These are phyloP conservation scores for Boeremia lycopersici DNA, from an alignment of 2,329 filamentous ascomycete species.

Conservation along the genomic window DNA sequence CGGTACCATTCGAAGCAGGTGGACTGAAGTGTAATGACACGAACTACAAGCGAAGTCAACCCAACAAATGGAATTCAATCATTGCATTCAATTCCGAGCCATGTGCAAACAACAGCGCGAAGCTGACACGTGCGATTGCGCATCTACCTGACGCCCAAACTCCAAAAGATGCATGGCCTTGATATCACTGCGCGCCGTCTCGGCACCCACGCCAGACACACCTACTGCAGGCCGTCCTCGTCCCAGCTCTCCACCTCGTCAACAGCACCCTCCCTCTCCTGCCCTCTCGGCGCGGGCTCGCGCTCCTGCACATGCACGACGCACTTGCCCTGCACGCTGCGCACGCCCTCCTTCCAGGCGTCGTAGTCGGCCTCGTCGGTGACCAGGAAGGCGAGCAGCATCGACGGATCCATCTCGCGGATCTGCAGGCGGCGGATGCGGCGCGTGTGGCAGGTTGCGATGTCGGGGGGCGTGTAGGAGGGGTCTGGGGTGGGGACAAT, in stretches of 20 bases:
- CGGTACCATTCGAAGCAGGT: background rate
- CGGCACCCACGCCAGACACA: too few relatives aligned
- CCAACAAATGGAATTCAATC: background rate
- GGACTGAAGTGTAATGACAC: background rate
- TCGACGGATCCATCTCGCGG: conserved; percentile 95
- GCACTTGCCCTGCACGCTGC: conserved; percentile 73
- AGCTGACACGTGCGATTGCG: conserved; percentile 4
- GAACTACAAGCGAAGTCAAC: background rate
- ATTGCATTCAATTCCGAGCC: too few relatives aligned
- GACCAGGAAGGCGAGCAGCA: conserved; percentile 94
- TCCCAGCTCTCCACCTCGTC: conserved; percentile 91
- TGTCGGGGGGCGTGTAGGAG: conserved; percentile 71
- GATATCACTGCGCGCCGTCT: conserved; percentile 11
- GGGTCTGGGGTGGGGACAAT: conserved; percentile 22
- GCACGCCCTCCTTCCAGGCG: conserved; percentile 78
- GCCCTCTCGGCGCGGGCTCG: conserved; percentile 60
- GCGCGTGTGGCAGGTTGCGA: conserved; percentile 85
- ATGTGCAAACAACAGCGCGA: background rate
- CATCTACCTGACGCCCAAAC: conserved; percentile 2
- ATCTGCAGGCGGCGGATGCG: conserved; percentile 82
- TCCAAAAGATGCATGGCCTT: conserved; percentile 11
- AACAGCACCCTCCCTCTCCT: conserved; percentile 73
- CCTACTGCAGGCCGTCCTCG: conserved; percentile 51
- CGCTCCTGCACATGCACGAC: conserved; percentile 83
- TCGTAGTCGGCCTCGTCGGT: conserved; percentile 81